phyloP scores from a whole-genome alignment of 331 rosid species.

The Arachis monticola region DNA sequence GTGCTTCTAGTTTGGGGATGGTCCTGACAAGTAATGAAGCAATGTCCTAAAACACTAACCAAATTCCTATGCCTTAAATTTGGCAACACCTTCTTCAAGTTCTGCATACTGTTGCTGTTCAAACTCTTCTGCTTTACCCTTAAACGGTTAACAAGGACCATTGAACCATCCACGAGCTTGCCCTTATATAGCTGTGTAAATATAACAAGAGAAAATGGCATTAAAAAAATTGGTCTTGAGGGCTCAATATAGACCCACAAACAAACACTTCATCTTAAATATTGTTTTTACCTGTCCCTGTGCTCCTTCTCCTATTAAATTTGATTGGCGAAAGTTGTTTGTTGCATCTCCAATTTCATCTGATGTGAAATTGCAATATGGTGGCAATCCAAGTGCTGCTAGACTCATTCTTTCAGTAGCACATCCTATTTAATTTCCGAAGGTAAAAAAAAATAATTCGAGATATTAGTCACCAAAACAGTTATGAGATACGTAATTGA shows the following conservation, averaged over 20 bases:
- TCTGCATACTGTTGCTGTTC: constrained; percentile 48
- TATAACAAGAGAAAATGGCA: not conserved
- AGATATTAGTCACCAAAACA: too few relatives aligned
- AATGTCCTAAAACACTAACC: constrained; percentile 86
- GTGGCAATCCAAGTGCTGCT: constrained; percentile 62
- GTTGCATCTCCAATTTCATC: constrained; percentile 91
- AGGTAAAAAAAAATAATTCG: not conserved
- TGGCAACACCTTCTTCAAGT: constrained; percentile 63
- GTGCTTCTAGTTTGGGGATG: constrained; percentile 56
- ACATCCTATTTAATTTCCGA: constrained; percentile 53
- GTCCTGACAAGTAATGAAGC: constrained; percentile 57
- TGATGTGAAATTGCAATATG: constrained; percentile 64
- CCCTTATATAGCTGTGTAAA: constrained; percentile 75
- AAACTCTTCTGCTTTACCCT: constrained; percentile 60
- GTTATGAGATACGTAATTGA: not conserved
- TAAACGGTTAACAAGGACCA: constrained; percentile 58
- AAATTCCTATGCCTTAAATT: constrained; percentile 79
- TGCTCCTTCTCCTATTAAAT: constrained; percentile 60
- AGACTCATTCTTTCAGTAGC: constrained; percentile 57
- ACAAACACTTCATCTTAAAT: constrained; percentile 11
- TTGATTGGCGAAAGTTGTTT: constrained; percentile 65
- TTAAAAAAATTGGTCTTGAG: constrained; percentile 12
- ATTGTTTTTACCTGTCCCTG: constrained; percentile 60
- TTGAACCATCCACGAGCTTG: constrained; percentile 67
- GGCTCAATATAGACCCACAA: constrained; percentile 30